phyloP scores from a whole-genome alignment of 768 basidiomycete genomes.

The Lactifluus volemus region DNA sequence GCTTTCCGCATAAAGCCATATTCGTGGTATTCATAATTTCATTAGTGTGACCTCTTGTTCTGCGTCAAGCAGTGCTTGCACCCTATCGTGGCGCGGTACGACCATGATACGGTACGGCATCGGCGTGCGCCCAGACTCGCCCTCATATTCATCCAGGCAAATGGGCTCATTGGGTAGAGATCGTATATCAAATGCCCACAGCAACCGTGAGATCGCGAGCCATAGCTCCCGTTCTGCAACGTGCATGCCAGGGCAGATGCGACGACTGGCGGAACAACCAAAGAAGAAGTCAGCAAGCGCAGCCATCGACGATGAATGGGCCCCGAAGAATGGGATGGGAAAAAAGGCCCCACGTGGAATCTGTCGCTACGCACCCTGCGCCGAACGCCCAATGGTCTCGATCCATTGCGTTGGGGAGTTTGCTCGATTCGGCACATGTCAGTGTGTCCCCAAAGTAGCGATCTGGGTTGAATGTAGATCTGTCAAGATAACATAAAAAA shows the following conservation, averaged over 20 bases:
- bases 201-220: constrained; percentile 37
- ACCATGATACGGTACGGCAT: constrained; percentile 32
- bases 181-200: constrained; percentile 40
- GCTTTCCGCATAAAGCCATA: neutral
- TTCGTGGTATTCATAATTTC: constrained; percentile 6
- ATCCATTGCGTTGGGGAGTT: constrained; percentile 33
- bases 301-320: neutral
- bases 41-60: constrained; percentile 13
- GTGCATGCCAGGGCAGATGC: constrained; percentile 37
- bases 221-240: constrained; percentile 40
- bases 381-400: constrained; percentile 47
- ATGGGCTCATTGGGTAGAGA: constrained; percentile 36
- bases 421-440: constrained; percentile 36
- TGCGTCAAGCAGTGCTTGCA: constrained; percentile 6
- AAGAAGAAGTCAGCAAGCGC: neutral
- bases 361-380: constrained; percentile 30
- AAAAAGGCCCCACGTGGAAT: too few species aligned
- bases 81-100: constrained; percentile 20
- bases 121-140: constrained; percentile 37
- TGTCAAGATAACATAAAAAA: neutral
- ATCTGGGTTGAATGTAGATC: constrained; percentile 33
- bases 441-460: constrained; percentile 34
- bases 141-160: constrained; percentile 40
- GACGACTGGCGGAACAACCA: constrained; percentile 18
- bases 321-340: neutral